phyloP scores from a whole-genome alignment of 768 basidiomycete genomes.

The Myochromella boudieri region DNA sequence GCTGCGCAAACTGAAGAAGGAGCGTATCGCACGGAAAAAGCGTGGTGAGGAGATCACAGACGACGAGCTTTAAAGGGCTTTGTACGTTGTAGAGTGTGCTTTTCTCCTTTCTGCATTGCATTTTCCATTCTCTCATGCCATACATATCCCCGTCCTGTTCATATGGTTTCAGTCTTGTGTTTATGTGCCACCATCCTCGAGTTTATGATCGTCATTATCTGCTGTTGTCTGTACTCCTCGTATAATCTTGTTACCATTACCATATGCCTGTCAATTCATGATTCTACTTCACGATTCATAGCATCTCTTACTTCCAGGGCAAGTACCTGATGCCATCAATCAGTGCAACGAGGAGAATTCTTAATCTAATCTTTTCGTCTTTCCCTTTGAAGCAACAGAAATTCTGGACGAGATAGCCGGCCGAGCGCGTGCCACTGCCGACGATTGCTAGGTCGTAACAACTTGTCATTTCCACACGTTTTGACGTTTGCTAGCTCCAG shows the following conservation, averaged over 20 bases:
- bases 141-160: conserved; percentile 6
- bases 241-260: conserved; percentile 15
- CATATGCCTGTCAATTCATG: conserved; percentile 7
- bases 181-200: conserved; percentile 12
- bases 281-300: conserved; percentile 10
- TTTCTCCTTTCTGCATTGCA: conserved; percentile 6
- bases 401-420: no score
- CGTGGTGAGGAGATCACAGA: conserved; percentile 77
- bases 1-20: conserved; percentile 93
- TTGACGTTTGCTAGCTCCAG: no score
- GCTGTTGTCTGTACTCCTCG: conserved; percentile 18
- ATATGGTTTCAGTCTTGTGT: conserved; percentile 12
- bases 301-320: no score
- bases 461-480: no score
- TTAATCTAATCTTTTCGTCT: conserved; percentile 13
- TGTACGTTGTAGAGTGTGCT: no score
- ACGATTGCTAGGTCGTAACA: no score
- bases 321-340: no score
- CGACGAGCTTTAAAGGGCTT: conserved; percentile 60
- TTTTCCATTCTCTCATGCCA: conserved; percentile 1
- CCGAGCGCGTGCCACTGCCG: no score
- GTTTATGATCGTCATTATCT: conserved; percentile 4
- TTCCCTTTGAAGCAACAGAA: not conserved
- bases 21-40: conserved; percentile 89
- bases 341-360: no score